Conservation (phyloP, 768 basidiomycete genomes). For the Suillus subaureus region DNA sequence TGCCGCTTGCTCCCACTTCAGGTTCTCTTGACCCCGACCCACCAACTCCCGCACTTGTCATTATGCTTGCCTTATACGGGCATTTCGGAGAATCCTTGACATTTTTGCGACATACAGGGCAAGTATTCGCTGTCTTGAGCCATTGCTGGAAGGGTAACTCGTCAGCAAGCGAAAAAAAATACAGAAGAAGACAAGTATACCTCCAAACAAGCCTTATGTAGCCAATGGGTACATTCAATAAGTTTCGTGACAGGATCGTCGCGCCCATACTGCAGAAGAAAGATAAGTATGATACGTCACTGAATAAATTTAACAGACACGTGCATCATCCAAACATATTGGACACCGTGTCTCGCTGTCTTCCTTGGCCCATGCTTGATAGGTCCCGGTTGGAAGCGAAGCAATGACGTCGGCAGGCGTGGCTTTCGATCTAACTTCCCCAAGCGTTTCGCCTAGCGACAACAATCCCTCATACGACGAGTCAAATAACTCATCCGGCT, state of each 20-base stretch:
- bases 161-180: neutral
- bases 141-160: conserved; percentile 59
- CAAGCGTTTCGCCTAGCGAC: conserved; percentile 57
- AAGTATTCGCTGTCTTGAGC: conserved; percentile 74
- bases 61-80: conserved; percentile 2
- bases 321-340: conserved; percentile 82
- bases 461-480: conserved; percentile 73
- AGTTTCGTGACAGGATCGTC: conserved; percentile 68
- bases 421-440: conserved; percentile 67
- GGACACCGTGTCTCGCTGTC: conserved; percentile 78
- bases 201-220: conserved; percentile 76
- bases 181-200: conserved; percentile 39
- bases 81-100: conserved; percentile 35
- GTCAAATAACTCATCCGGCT: conserved; percentile 81
- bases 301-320: conserved; percentile 29
- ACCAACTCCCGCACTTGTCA: neutral
- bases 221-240: conserved; percentile 75
- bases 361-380: conserved; percentile 66
- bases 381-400: conserved; percentile 58
- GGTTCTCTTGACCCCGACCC: neutral
- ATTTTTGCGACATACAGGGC: conserved; percentile 76
- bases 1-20: neutral
- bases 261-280: conserved; percentile 55
- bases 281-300: conserved; percentile 8
- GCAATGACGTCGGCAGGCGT: conserved; percentile 65